phyloP scores from a whole-genome alignment of 2,329 filamentous ascomycete genomes.

The Fusarium luffae region DNA sequence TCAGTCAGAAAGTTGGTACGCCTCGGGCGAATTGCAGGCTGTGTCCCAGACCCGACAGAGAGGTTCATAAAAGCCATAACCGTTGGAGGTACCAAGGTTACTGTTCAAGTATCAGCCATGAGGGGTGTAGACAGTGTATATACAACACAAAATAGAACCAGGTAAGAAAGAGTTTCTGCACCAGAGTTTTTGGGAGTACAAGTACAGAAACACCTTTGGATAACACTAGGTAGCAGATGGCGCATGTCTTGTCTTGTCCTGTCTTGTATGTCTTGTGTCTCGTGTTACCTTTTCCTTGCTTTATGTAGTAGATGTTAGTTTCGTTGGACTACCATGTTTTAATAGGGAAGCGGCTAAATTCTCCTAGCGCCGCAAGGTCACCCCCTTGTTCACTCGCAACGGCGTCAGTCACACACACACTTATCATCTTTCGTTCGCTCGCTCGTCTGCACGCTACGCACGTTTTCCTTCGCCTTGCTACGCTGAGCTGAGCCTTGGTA shows the following conservation, averaged over 20 bases:
- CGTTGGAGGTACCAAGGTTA: neutral
- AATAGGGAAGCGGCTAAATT: constrained; percentile 43
- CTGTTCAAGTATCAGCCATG: neutral
- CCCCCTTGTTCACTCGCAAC: constrained; percentile 42
- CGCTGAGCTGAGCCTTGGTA: constrained; percentile 17
- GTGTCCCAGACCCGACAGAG: neutral
- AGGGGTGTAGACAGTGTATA: neutral
- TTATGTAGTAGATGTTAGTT: neutral
- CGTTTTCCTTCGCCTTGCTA: constrained; percentile 12
- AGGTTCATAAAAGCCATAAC: constrained; percentile 2
- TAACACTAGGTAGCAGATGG: neutral
- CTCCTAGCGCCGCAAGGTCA: constrained; percentile 43
- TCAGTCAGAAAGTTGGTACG: constrained; percentile 7
- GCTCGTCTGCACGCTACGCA: constrained; percentile 23
- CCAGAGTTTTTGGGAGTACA: neutral
- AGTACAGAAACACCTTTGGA: neutral
- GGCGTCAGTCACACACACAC: constrained; percentile 45
- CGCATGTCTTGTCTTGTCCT: neutral
- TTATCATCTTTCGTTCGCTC: constrained; percentile 1
- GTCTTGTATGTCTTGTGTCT: constrained; percentile 13
- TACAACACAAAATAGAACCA: constrained; percentile 1
- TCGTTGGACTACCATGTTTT: neutral
- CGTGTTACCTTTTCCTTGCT: constrained; percentile 5
- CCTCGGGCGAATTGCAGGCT: neutral
- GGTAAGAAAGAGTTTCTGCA: constrained; percentile 2